Evolutionary conservation across 2,329 filamentous ascomycete species (phyloP), one percentile per base, ranked within the genome.

Genomic region (Ophiostoma piceae): DNA sequence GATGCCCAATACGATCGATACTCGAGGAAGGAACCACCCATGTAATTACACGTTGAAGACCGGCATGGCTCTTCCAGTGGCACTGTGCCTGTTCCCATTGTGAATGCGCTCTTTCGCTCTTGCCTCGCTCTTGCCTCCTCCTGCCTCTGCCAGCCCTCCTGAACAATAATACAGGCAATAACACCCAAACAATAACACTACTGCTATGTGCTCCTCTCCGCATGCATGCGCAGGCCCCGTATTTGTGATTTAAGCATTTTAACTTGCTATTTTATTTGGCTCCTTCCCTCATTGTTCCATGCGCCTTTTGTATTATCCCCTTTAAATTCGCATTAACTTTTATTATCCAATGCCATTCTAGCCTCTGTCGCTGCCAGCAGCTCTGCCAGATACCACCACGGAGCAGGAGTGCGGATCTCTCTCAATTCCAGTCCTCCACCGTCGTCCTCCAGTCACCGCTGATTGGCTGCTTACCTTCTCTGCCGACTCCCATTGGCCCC

Each of bases 401-500:
- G 32, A n/a, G 32, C 16, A 65, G 32, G 60, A n/a, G 35, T 37
- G 62, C 62, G 62, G 62, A 65, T 65, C 57, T 60, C 14, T 64
- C 32, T 35, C 60, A 64, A 64, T 64, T 64, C 60, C 60, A 64
- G 60, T 64, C 57, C 57, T 62, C 16, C 60, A 64, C 29, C 26
- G 9, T 41, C 11, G 39, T 41, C 39, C 39, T 14, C 39, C 39
- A 41, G 11, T 41, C 3, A 3, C 12, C 39, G 11, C 39, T 14
- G 11, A 41, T 41, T 41, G 39, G 39, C 39, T 14, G 39, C 39
- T 35, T 35, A 35, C 35, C 35, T 35, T 5, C 35, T 35, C 4
- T 35, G 8, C 35, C 35, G 35, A 8, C 35, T 35, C 35, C 39
- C 39, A 41, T 41, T 41, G 39, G 39, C 8, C 12, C 26, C 22